Percentiles rank a stretch among this genome's conserved stretches.
phyloP scores from a whole-genome alignment of 768 basidiomycete species.

The Pulveroboletus sp. region DNA sequence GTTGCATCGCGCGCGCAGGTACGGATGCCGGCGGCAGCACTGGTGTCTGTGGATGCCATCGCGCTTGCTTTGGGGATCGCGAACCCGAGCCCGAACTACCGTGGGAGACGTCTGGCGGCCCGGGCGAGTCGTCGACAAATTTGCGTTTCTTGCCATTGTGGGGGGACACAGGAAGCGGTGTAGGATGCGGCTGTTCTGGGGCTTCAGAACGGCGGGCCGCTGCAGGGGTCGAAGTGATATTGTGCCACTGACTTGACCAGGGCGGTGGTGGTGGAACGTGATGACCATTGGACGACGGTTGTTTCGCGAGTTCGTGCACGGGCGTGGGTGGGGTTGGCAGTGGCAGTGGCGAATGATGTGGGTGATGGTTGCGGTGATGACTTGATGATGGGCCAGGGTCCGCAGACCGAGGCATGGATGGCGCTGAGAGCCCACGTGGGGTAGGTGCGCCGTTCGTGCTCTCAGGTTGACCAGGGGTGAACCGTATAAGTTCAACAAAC shows the following conservation, averaged over 20 bases:
- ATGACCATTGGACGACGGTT: slow-evolving; percentile 31
- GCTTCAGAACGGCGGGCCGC: slow-evolving; percentile 23
- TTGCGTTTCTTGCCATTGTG: slow-evolving; percentile 34
- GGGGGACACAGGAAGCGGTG: slow-evolving; percentile 23
- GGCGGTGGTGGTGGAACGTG: slow-evolving; percentile 34
- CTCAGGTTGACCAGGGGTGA: slow-evolving; percentile 33
- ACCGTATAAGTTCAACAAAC: slow-evolving; percentile 67
- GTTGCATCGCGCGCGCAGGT: slow-evolving; percentile 32
- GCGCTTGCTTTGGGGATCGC: slow-evolving; percentile 32
- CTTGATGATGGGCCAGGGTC: slow-evolving; percentile 30
- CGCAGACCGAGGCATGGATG: slow-evolving; percentile 19
- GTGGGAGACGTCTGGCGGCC: slow-evolving; percentile 18
- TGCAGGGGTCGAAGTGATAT: slow-evolving; percentile 11
- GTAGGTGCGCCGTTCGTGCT: slow-evolving; percentile 14
- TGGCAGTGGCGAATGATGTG: slow-evolving; percentile 30
- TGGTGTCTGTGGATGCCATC: slow-evolving; percentile 33
- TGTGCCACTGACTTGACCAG: slow-evolving; percentile 33
- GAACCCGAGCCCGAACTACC: slow-evolving; percentile 16
- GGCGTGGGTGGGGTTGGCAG: slow-evolving; percentile 34
- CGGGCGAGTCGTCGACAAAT: slow-evolving; percentile 32
- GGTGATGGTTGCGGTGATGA: slow-evolving; percentile 29
- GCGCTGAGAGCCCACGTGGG: slow-evolving; percentile 13
- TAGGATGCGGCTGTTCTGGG: slow-evolving; percentile 16
- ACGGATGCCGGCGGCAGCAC: slow-evolving; percentile 24
- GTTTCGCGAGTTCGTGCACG: slow-evolving; percentile 30